Evolutionary conservation across 192 early-diverging fungal genomes (phyloP).

Genomic region (Backusella mclennaniae): DNA sequence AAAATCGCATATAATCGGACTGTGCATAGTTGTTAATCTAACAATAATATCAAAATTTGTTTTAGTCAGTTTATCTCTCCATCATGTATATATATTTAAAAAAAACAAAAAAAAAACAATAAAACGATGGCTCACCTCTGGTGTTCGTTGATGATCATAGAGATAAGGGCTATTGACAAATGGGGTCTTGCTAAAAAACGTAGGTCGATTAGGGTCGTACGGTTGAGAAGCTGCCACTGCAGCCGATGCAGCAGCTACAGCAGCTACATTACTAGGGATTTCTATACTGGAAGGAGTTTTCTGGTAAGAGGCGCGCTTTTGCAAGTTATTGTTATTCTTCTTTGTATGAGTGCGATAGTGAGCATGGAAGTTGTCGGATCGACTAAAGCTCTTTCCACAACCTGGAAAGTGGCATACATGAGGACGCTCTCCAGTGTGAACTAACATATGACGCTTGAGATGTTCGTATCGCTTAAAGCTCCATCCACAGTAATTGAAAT

Average conservation of each 20-base stretch:
- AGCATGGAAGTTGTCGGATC: constrained; percentile 77
- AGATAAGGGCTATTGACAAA: not conserved
- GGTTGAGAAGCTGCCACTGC: not conserved
- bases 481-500: constrained; percentile 48
- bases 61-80: not conserved
- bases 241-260: not conserved
- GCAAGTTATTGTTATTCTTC: constrained; percentile 39
- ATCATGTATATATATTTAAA: not conserved
- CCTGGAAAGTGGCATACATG: constrained; percentile 64
- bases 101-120: not conserved
- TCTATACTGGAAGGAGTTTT: not conserved
- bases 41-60: not conserved
- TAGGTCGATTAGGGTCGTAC: not conserved
- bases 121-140: not conserved
- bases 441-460: constrained; percentile 75
- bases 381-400: constrained; percentile 80
- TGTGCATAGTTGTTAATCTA: constrained; percentile 4
- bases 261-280: not conserved
- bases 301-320: constrained; percentile 24
- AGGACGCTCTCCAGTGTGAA: constrained; percentile 74
- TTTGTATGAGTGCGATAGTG: constrained; percentile 74
- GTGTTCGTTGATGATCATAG: not conserved
- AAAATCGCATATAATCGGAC: not conserved
- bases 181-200: not conserved
- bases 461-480: constrained; percentile 82